Base-by-base conservation (phyloP, 1,284 basidiomycete genomes). In the Fomitopsis pinicola region DNA sequence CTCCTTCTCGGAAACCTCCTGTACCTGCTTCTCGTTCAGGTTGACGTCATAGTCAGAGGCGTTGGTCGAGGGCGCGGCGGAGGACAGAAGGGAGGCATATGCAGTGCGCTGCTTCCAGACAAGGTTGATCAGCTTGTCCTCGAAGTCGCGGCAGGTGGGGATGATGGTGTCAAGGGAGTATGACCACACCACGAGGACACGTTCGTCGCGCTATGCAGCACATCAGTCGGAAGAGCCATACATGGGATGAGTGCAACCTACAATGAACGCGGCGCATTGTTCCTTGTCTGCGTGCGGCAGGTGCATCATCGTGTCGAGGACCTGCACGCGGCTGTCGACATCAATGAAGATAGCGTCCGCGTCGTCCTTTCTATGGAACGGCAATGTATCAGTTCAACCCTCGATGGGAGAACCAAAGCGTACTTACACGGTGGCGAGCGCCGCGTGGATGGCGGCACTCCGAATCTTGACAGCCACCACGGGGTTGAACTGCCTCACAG, bases 191-290 rank as follows among this genome's bases (percentile, higher is more conserved):
- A 91, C 79, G 44, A 94, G 76, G 15, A 90, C 85, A 33, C 84
- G 83, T 67, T 93, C 90, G 69, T 87, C 85, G 42, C 91, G 85
- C 87, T 88, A 63, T 53, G 57, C 6, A 28, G 33, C 48, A 62
- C 54, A 48, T 59, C 7, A 42, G 52, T 5, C 10, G 28, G 17
- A 5, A 30, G 38, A 60, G 54, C 67, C 46, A 54, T 5, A 36
- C 50, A 40, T 38, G 53, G 53, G 46, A 57, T 36, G 10, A 10
- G 45, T n/a, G 26, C 28, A 17, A 7, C 81, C 66, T 67, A 88
- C 87, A 62, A 94, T 82, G 74, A 94, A 94, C 22, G 91, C 91
- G n/a, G 85, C 91, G 63, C 89, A 89, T 69, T 94, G 91, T 66
- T 92, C 89, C 74, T 91, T 92, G 69, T 92, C 85, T 1, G 90